These are phyloP conservation scores for Fraxinus quadrangulata DNA, from an alignment of 257 asterid species.

Conservation along the genomic window DNA sequence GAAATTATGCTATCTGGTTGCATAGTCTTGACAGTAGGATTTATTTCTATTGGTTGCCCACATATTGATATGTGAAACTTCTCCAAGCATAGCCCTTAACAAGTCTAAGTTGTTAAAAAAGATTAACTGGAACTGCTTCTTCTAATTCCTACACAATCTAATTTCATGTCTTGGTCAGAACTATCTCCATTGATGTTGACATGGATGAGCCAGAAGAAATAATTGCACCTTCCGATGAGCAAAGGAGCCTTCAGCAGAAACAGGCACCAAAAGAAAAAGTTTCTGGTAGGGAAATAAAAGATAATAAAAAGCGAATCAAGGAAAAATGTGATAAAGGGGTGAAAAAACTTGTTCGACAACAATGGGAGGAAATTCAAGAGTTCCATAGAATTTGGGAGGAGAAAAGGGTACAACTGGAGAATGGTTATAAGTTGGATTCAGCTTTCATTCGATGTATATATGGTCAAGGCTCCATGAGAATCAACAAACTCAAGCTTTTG, in stretches of 20 bases:
- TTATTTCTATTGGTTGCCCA: not conserved
- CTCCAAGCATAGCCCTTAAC: conserved; percentile 29
- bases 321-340: conserved; percentile 43
- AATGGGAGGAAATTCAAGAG: conserved; percentile 42
- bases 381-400: conserved; percentile 48
- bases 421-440: conserved; percentile 37
- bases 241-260: conserved; percentile 32
- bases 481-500: conserved; percentile 37
- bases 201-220: conserved; percentile 33
- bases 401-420: conserved; percentile 37
- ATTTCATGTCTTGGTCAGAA: conserved; percentile 24
- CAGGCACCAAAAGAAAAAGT: conserved; percentile 16
- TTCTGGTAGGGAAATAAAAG: conserved; percentile 23
- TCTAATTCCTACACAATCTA: conserved; percentile 10
- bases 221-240: conserved; percentile 38
- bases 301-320: conserved; percentile 29
- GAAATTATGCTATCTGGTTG: not conserved
- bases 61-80: conserved; percentile 1
- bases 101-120: conserved; percentile 30
- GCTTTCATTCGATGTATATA: conserved; percentile 37
- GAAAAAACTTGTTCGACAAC: conserved; percentile 42
- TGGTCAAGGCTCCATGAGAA: conserved; percentile 27
- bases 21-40: not conserved
- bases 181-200: conserved; percentile 32
- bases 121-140: conserved; percentile 10